Conservation (phyloP, 2,329 filamentous ascomycete genomes). For the Aspergillus sojae region DNA sequence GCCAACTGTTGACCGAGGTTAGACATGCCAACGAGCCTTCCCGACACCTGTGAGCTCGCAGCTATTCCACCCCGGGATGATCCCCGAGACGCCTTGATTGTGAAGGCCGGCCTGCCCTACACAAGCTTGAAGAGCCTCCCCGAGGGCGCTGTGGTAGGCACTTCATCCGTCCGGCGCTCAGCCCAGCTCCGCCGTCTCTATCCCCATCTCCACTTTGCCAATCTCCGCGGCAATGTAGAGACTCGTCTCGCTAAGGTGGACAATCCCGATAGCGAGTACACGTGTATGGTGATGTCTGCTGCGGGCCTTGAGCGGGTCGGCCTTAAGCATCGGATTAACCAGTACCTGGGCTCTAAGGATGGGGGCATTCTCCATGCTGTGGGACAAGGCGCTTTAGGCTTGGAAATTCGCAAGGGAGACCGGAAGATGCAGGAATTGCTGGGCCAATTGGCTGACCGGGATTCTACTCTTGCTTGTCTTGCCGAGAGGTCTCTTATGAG, state of each 20-base stretch:
- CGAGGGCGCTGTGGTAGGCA: constrained; percentile 76
- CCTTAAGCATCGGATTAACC: constrained; percentile 69
- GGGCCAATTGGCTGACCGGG: constrained; percentile 4
- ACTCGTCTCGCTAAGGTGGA: constrained; percentile 83
- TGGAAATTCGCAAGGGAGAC: constrained; percentile 40
- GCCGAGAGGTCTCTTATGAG: constrained; percentile 14
- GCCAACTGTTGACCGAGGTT: neutral
- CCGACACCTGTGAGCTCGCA: constrained; percentile 69
- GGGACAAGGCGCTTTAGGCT: constrained; percentile 80
- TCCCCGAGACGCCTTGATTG: constrained; percentile 62
- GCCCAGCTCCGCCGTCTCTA: constrained; percentile 78
- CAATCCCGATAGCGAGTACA: constrained; percentile 67
- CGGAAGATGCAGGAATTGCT: constrained; percentile 2
- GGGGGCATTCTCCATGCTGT: constrained; percentile 73
- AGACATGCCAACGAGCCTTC: constrained; percentile 79
- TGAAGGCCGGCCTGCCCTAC: constrained; percentile 56
- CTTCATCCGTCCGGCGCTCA: constrained; percentile 78
- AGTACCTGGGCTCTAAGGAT: constrained; percentile 67
- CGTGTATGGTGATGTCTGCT: constrained; percentile 80
- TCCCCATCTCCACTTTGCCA: constrained; percentile 72
- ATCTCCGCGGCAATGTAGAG: constrained; percentile 81
- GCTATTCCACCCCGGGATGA: constrained; percentile 76
- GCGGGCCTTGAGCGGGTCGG: constrained; percentile 77
- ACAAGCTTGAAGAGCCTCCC: constrained; percentile 70
- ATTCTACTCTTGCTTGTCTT: constrained; percentile 12